Evolutionary conservation across 2,329 filamentous ascomycete genomes (phyloP), one percentile per base, ranked within the genome.

Genomic region (Diaporthe batatas): DNA sequence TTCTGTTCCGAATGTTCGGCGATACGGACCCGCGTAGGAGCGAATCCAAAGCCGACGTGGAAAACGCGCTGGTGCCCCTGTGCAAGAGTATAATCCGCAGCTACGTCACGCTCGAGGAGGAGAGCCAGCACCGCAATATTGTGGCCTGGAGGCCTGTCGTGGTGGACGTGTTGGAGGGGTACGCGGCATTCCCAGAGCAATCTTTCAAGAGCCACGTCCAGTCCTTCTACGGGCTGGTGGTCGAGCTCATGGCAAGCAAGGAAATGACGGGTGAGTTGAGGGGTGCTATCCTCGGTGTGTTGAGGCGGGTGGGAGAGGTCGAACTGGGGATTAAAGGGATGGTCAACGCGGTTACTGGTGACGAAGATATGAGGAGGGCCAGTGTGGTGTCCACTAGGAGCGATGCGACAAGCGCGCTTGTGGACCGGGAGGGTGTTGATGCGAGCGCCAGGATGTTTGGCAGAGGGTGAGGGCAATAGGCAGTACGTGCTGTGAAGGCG

Each of bases 91-190:
- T 99, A 75, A 92, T 99, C 74, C 89, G 91, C 49, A 92, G 92
- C 18, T 99, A 97, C 82, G 91, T 94, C 14, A 87, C 88, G 5
- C 91, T 99, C 3, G 96, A 98, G 79, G 95, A 98, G 81, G 97
- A 99, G 80, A 97, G 94, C 36, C 96, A 99, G 83, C 95, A 98
- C 80, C 90, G 96, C 71, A 99, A 99, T 82, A 98, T 99, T 71
- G 90, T 97, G 34, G 97, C 97, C 0, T 99, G 96, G 96, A 89
- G 96, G 23, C 96, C 96, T 0, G 96, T 99, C 0, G 96, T 99
- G 1, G 95, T 99, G 23, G 96, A 98, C 80, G 96, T 99, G 11
- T 87, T 99, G 12, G 96, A 99, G 79, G 96, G 96, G 1, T 98
- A 96, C 81, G 91, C 92, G 0, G 92, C 91, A 8, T 98, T 98